Conservation (phyloP, 2,329 filamentous ascomycete genomes). For the Fusarium poae region DNA sequence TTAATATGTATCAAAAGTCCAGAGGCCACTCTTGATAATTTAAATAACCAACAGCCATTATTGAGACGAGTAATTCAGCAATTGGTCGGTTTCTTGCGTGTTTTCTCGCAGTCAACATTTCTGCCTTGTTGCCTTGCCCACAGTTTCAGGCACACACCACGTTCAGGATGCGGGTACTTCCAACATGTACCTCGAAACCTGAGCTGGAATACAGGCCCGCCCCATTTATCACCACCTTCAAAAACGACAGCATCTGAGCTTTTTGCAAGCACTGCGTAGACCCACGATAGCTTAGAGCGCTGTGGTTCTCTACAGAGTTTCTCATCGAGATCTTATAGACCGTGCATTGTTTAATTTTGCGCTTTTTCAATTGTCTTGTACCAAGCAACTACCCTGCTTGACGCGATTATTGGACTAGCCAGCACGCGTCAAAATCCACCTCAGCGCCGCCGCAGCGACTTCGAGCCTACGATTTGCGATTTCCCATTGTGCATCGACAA, state of each 20-base stretch:
- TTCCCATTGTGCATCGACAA: constrained; percentile 49
- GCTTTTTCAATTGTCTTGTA: constrained; percentile 2
- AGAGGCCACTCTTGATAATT: not conserved
- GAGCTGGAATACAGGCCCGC: constrained; percentile 36
- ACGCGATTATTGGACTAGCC: constrained; percentile 48
- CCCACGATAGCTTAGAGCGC: constrained; percentile 27
- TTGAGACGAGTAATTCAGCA: not conserved
- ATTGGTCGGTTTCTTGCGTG: not conserved
- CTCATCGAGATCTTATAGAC: not conserved
- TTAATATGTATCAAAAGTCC: not conserved
- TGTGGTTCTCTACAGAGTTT: not conserved
- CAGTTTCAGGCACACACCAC: constrained; percentile 47
- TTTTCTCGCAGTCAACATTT: constrained; percentile 19
- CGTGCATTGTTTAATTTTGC: constrained; percentile 5
- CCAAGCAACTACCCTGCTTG: constrained; percentile 33
- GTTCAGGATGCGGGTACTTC: constrained; percentile 45
- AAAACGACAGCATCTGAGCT: constrained; percentile 38
- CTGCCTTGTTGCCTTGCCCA: constrained; percentile 53
- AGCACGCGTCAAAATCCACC: constrained; percentile 51
- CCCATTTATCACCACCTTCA: constrained; percentile 42
- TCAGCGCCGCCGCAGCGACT: constrained; percentile 39
- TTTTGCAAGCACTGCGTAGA: constrained; percentile 35
- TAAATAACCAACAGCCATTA: not conserved
- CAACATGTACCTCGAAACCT: constrained; percentile 43
- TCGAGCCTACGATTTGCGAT: constrained; percentile 36